Conservation (phyloP, 148 eudicot genomes). For the Pharnaceum exiguum region DNA sequence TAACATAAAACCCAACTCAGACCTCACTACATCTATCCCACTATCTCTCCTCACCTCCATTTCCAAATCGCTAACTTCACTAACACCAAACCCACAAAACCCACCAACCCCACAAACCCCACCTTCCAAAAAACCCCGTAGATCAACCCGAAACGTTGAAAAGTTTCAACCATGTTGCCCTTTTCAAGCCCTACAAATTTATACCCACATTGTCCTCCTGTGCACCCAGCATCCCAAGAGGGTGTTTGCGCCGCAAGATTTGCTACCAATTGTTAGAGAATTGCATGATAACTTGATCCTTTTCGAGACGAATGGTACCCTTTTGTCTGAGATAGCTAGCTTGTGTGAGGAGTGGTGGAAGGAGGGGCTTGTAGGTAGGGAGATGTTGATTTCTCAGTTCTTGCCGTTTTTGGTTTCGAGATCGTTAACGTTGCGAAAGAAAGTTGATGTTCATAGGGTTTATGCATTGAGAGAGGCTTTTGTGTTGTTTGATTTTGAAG, state of each 20-base stretch:
- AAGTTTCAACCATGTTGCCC: slow-evolving; percentile 14
- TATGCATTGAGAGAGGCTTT: slow-evolving; percentile 71
- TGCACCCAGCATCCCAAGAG: slow-evolving; percentile 59
- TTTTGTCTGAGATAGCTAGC: slow-evolving; percentile 58
- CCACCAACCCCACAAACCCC: slow-evolving; percentile 33
- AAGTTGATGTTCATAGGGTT: slow-evolving; percentile 81
- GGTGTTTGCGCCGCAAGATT: slow-evolving; percentile 44
- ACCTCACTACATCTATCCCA: slow-evolving; percentile 53
- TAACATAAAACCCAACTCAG: slow-evolving; percentile 38
- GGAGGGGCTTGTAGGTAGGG: slow-evolving; percentile 55
- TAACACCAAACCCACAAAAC: slow-evolving; percentile 31
- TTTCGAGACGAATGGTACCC: slow-evolving; percentile 55
- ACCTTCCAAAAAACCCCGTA: slow-evolving; percentile 37
- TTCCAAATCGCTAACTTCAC: slow-evolving; percentile 40
- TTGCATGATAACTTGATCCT: slow-evolving; percentile 74
- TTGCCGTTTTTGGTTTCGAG: slow-evolving; percentile 72
- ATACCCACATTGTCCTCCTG: slow-evolving; percentile 39
- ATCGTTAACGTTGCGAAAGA: slow-evolving; percentile 68
- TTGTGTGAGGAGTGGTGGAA: slow-evolving; percentile 97
- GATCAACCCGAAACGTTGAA: slow-evolving; percentile 34
- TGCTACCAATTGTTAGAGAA: slow-evolving; percentile 56
- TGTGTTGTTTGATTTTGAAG: slow-evolving; percentile 81
- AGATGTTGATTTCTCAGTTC: slow-evolving; percentile 67
- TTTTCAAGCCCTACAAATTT: slow-evolving; percentile 46
- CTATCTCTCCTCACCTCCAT: slow-evolving; percentile 50